Base-by-base conservation (phyloP, 768 basidiomycete genomes). In the Roridomyces roridus region DNA sequence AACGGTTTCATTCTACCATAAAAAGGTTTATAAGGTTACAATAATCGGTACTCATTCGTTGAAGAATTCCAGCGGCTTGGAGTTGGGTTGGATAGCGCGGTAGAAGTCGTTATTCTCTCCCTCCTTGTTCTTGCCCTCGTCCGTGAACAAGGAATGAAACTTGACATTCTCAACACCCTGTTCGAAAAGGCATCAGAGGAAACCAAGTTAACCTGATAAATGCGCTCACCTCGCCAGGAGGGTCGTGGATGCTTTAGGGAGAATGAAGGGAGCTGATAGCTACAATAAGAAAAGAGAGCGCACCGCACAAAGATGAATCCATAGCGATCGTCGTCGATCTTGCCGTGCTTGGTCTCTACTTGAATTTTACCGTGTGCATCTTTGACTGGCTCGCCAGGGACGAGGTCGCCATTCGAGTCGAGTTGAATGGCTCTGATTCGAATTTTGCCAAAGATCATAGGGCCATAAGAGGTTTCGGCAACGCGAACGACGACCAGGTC, bases 401-500 rank as follows among this genome's bases (percentile, higher is more conserved):
- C 56, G 24, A 57, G 49, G 24, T 62, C 10, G 18, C 56, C 56
- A 4, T 40, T 20, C 5, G 61, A 42, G 15, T 62, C 53, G 18
- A 62, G 52, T 7, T 82, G 75, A 49, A 91, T 74, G 20, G 82
- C 87, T 8, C 88, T 87, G 41, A 92, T 78, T 63, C 81, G 82
- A 68, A 92, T 82, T 78, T 92, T 91, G 24, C 91, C 90, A 11
- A 93, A 69, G 57, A 93, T 82, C 53, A 92, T 83, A 10, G 80
- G 83, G 15, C 91, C 91, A 68, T 92, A 80, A 14, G 85, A 79
- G 29, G 85, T 86, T 34, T 71, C 58, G 5, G 80, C 88, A 64
- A 82, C 86, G 51, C 88, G 77, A 26, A 78, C 68, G 60, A 72
- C 63, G 14, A 80, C 74, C 41, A 82, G 73, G 60, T 80, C 79